Base-by-base conservation (phyloP, 2,329 filamentous ascomycete species). In the Truncatella angustata region DNA sequence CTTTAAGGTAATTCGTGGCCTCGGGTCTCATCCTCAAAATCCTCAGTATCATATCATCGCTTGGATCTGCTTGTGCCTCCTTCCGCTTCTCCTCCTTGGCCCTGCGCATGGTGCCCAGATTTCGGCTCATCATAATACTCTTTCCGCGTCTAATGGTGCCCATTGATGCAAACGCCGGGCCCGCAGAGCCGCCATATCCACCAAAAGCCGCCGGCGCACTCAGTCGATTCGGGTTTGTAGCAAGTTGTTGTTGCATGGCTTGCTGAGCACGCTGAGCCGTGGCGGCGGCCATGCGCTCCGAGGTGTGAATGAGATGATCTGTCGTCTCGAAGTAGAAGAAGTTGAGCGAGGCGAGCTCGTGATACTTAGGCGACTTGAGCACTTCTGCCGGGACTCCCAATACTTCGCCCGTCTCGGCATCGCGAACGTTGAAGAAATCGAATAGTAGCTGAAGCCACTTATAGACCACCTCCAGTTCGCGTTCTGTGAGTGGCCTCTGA, bases 251-350 rank as follows among this genome's bases (percentile, higher is more conserved):
- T 53, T 77, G 72, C 23, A 81, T 79, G 63, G 92, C 86, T 60
- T 88, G 82, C 64, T 95, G 88, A 14, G 81, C 79, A 26, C 87
- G 84, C 54, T 90, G 83, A 9, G 88, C 87, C 4, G 88, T 95
- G 36, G 91, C 91, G 2, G 90, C 87, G 3, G 92, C 93, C 89
- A 99, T 99, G 51, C 90, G 84, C 71, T 99, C 94, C 3, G 91
- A 96, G n/a, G 91, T 96, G 47, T 93, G 88, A 61, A 97, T 91
- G 11, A 99, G 81, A 61, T 89, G 92, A 55, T 95, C 90, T 1
- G 91, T 96, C 28, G 88, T 82, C 64, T 97, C 92, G 66, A 94
- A 95, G 76, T 99, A 99, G 78, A 97, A 99, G 79, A 97, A 99
- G 75, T 96, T 96, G 57, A 99, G 82, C 56, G 91, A 93, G 59